Percentiles rank a stretch among this genome's conserved stretches.
Evolutionary conservation across 2,329 filamentous ascomycete species (phyloP).

Genomic region (Alternaria rosae): DNA sequence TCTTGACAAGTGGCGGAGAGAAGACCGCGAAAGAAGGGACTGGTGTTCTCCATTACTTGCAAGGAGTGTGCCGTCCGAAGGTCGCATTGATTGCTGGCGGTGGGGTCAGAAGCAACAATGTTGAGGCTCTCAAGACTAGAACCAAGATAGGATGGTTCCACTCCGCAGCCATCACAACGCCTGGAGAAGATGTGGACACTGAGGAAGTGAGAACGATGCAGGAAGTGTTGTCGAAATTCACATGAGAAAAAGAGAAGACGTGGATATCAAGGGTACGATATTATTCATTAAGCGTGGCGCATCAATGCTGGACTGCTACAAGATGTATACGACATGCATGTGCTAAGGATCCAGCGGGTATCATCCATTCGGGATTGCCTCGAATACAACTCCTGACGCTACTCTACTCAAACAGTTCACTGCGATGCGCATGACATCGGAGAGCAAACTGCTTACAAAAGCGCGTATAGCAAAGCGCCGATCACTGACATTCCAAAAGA

Average conservation of each 20-base stretch:
- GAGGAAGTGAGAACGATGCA: slow-evolving; percentile 36
- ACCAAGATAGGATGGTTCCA: slow-evolving; percentile 51
- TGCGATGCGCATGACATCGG: neutral
- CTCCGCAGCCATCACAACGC: slow-evolving; percentile 53
- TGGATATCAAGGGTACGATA: neutral
- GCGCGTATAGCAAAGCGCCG: slow-evolving; percentile 33
- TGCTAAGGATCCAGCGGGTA: slow-evolving; percentile 24
- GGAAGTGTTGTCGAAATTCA: neutral
- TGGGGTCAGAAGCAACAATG: slow-evolving; percentile 57
- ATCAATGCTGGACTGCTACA: slow-evolving; percentile 9
- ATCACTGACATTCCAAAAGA: slow-evolving; percentile 37
- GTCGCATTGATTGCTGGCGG: slow-evolving; percentile 59
- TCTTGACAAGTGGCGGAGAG: slow-evolving; percentile 60
- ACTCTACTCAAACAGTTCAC: neutral
- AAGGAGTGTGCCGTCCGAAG: slow-evolving; percentile 9
- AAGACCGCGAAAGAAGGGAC: slow-evolving; percentile 47
- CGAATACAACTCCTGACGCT: neutral
- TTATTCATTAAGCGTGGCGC: slow-evolving; percentile 25
- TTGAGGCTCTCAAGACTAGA: slow-evolving; percentile 42
- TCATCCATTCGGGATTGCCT: slow-evolving; percentile 23
- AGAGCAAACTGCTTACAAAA: slow-evolving; percentile 20
- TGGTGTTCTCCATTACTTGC: slow-evolving; percentile 42
- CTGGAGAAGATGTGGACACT: slow-evolving; percentile 42
- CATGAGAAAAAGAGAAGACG: neutral
- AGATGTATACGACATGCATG: slow-evolving; percentile 7